Evolutionary conservation across 208 protist species (phyloP), one percentile per base, ranked within the genome.

Genomic region (Phytomonas francai): DNA sequence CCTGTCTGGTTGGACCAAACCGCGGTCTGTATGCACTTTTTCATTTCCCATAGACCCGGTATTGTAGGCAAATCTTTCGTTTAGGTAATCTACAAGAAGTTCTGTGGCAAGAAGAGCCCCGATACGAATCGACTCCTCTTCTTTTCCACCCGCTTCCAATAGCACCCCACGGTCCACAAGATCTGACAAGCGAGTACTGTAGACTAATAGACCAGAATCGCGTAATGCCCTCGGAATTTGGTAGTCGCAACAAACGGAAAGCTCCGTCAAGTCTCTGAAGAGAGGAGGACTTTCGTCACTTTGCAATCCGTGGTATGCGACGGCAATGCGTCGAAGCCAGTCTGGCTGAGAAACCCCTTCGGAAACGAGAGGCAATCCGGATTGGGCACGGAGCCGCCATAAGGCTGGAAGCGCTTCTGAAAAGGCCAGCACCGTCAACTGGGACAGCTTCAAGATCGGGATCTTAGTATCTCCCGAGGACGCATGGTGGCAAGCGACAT

Each of bases 161-260:
- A 90, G 73, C 2, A 88, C 73, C 56, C 79, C 76, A 32, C 59
- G 30, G 68, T 91, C 83, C 28, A 95, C 79, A 39, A 77, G 19
- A 3, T 42, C 14, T 9, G 76, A 63, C 8, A 95, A 77, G 34
- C 76, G 28, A 0, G 61, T 63, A 62, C 81, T 71, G 75, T 95
- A 95, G 45, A 78, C 34, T 11, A 95, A 59, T 14, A 92, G 61
- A 0, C 84, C 89, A 25, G 80, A 78, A 14, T 74, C 76, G 0
- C 85, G 86, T 63, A 95, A 74, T 7, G 83, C 76, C 65, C 85
- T 92, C 45, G 89, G 89, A 31, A 95, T 88, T 69, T 95, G 89
- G 64, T 95, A 95, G 66, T 95, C 89, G 56, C 85, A 92, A 82
- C 89, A 95, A 51, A 95, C 73, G 34, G 81, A 85, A 0, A 95